Evolutionary conservation across 345 rosid genomes (phyloP), one percentile per base, ranked within the genome.

Genomic region (Eutrema yunnanense): DNA sequence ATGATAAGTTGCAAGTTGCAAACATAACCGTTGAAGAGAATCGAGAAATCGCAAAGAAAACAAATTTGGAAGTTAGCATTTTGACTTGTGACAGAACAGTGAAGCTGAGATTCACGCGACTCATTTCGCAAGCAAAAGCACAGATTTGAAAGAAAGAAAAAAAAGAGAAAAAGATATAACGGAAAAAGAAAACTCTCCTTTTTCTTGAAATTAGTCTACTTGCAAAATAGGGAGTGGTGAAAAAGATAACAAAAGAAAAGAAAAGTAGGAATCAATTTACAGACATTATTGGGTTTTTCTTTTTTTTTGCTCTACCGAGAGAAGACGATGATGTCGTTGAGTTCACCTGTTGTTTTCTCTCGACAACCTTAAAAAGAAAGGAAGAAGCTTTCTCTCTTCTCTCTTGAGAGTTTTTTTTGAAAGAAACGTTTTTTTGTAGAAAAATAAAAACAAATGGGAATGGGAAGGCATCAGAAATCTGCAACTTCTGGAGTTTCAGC

Each of bases 401-500:
- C 65, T 36, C 65, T 36, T 46, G 3, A 27, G 16, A 26, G 12
- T 42, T 66, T 32, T 54, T 51, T 61, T 6, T 30, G 41, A 33
- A 22, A 43, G 40, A 47, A 53, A 41, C 48, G 10, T 56, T 42
- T 62, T 48, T 49, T 56, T 52, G 0, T 9, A 10, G 29, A 13
- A 19, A n/a, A 22, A 33, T 9, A 10, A 40, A 56, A 5, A 38
- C 1, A 44, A 12, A 76, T 69, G 79, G 75, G 75, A 64, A 70
- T 76, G 75, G 80, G 62, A 56, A 76, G 80, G 47, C 42, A 64
- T 76, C 80, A 76, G 62, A 76, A 76, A 76, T 57, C 76, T 64
- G 43, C 83, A 70, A 85, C 81, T 57, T 88, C 84, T 69, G 83
- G 85, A 32, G 71, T 82, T 67, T 84, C 96, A 0, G 83, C 85